Evolutionary conservation across 768 basidiomycete genomes (phyloP).

Genomic region (Pisolithus marmoratus): DNA sequence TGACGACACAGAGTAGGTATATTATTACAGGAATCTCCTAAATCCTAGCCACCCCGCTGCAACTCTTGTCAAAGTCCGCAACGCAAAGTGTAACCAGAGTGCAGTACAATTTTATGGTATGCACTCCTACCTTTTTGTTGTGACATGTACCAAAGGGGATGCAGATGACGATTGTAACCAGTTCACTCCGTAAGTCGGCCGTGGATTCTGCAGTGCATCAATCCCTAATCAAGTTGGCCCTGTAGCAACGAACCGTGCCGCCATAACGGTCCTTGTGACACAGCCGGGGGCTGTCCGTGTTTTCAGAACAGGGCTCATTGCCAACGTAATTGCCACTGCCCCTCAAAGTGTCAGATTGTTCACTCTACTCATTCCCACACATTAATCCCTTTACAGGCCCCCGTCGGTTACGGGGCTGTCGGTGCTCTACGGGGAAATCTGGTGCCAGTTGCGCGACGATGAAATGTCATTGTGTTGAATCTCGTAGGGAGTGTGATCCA

Average conservation of each 20-base stretch:
- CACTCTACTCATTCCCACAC: background rate
- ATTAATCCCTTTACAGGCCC: conserved; percentile 33
- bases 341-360: conserved; percentile 37
- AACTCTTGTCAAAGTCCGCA: background rate
- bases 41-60: background rate
- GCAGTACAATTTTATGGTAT: conserved; percentile 17
- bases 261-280: conserved; percentile 52
- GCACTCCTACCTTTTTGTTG: conserved; percentile 16
- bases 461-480: conserved; percentile 48
- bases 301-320: conserved; percentile 47
- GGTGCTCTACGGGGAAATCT: conserved; percentile 31
- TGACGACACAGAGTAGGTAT: conserved; percentile 16
- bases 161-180: conserved; percentile 5
- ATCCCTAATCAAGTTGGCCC: background rate
- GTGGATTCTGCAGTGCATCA: background rate
- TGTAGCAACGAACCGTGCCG: conserved; percentile 45
- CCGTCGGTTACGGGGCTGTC: conserved; percentile 54
- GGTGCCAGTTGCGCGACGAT: conserved; percentile 30
- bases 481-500: conserved; percentile 62
- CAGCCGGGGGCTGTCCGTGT: conserved; percentile 42
- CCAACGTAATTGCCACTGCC: conserved; percentile 50
- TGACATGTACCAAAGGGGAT: background rate
- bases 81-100: conserved; percentile 6
- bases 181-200: conserved; percentile 17
- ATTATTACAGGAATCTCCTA: conserved; percentile 15